Base-by-base conservation (phyloP, 208 protist genomes). In the Phytomonas francai region DNA sequence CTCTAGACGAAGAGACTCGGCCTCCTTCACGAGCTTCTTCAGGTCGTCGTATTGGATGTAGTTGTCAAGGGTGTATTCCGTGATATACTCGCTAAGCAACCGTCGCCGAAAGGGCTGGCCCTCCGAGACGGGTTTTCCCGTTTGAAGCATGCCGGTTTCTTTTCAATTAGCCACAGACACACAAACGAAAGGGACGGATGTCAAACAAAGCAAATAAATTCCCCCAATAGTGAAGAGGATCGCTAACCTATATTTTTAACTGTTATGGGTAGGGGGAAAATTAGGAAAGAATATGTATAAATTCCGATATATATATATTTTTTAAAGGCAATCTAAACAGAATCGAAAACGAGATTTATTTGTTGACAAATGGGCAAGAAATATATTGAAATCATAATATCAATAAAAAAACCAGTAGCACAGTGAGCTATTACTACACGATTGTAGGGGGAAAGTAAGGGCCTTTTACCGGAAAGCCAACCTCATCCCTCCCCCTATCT, bases 21-120 rank as follows among this genome's bases (percentile, higher is more conserved):
- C 80, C 49, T 80, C 64, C 71, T 94, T 94, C 29, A 74, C 80
- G 60, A 94, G 82, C 0, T 73, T 68, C 78, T 94, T 94, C 65
- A 94, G 71, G 30, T 88, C 76, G 71, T 92, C 91, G 77, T 94
- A 94, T 12, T 70, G 33, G 4, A 94, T 83, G 59, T 94, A 94
- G 65, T 91, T 88, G 27, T 88, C 80, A 0, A 94, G 81, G 11
- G 86, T 94, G 68, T 91, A 82, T 19, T 88, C 80, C 12, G 89
- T 89, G 74, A 87, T 88, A 72, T 94, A 94, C 78, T 92, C 86
- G 29, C 83, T 90, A 59, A 94, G 78, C 25, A 94, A 81, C 59
- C 78, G 84, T 45, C 89, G 86, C 67, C 89, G 84, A 66, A 92
- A 92, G 58, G 84, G 73, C 71, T 91, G 85, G 6, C 85, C 88